Evolutionary conservation across 257 asterid species (phyloP).

Genomic region (Ophiorrhiza pumila): DNA sequence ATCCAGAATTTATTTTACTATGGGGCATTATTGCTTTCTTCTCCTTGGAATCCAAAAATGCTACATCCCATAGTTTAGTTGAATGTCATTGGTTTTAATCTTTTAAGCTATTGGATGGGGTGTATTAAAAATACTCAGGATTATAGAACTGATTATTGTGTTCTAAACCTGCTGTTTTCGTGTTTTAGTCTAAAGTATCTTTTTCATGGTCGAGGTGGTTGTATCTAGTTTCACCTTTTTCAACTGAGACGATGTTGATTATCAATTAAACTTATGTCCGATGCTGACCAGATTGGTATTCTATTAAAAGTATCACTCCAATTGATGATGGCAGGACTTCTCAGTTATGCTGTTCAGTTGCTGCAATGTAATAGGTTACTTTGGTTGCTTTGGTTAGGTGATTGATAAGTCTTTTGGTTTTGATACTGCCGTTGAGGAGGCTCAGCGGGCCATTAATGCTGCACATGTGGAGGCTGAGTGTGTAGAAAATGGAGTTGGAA

Average conservation of each 20-base stretch:
- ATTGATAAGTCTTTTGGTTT: slow-evolving; percentile 97
- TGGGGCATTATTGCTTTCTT: neutral
- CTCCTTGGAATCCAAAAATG: slow-evolving; percentile 6
- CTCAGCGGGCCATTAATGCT: slow-evolving; percentile 97
- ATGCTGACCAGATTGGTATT: neutral
- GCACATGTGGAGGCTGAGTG: slow-evolving; percentile 97
- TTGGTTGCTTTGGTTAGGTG: slow-evolving; percentile 42
- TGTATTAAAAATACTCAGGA: too few relatives aligned
- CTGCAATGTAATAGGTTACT: neutral
- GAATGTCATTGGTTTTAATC: slow-evolving; percentile 1
- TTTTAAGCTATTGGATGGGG: neutral
- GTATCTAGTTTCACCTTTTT: neutral
- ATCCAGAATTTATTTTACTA: neutral
- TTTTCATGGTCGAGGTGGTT: neutral
- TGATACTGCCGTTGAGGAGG: slow-evolving; percentile 98
- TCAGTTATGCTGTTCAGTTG: neutral
- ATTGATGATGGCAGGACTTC: neutral
- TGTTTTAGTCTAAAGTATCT: neutral
- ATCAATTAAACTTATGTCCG: neutral
- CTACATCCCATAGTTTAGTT: neutral
- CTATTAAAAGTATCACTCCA: neutral
- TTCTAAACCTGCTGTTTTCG: neutral
- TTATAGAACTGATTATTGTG: neutral
- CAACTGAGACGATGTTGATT: neutral
- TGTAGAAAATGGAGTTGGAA: slow-evolving; percentile 86